Evolutionary conservation across 2,329 filamentous ascomycete species (phyloP), one percentile per base, ranked within the genome.

Genomic region (Fusarium ambrosium): DNA sequence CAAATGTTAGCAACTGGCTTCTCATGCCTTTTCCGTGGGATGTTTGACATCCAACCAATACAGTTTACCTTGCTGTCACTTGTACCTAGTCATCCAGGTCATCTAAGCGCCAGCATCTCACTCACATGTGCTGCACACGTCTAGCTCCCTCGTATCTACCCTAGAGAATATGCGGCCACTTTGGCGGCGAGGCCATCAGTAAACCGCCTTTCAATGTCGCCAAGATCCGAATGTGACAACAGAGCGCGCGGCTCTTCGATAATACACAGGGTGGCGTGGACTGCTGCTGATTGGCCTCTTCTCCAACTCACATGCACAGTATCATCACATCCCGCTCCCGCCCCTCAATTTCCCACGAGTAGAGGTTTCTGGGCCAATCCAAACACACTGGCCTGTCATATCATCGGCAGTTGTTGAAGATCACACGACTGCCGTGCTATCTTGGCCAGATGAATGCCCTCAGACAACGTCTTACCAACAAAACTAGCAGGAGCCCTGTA

Each of bases 221-320:
- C 62, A 39, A 48, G 45, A 43, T 64, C 20, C 22, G 24, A 27
- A 29, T 29, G 55, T 48, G 53, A 48, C 13, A 39, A 22, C 53
- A 61, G 65, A 41, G 56, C 65, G 69, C 66, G 69, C 66, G 64
- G 29, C 53, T 71, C 34, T 34, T 61, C 7, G 22, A 34, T n/a
- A 20, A 20, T n/a, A 13, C 27, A 55, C 16, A 39, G 45, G 22
- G n/a, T 27, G 37, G 16, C 6, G 9, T 36, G 62, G n/a, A 34
- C 14, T 27, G 37, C 32, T 27, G 29, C 22, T 43, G 29, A 48
- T 48, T 37, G 62, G 66, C 29, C 55, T 41, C 51, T 41, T 27
- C 14, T 10, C 16, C 63, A 36, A 53, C 56, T 51, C 29, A 18
- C 48, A 34, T 48, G 41, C 55, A 20, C 13, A 34, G 39, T 34